phyloP scores from a whole-genome alignment of 495 filamentous ascomycete species.

The Parachaetomium inaequale region DNA sequence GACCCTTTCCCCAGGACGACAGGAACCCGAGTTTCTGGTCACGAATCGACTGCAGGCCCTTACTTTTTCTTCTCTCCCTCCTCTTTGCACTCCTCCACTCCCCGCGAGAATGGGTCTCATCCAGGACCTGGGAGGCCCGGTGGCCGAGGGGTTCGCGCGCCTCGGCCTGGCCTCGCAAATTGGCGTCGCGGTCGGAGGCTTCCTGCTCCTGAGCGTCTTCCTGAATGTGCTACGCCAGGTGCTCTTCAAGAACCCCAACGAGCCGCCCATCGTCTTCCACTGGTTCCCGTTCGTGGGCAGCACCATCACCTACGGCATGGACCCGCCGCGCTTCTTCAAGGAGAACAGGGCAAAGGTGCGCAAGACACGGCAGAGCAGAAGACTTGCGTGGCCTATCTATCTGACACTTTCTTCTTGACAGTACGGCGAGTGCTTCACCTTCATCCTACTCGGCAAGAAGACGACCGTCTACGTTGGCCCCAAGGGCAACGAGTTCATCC shows the following conservation, averaged over 20 bases:
- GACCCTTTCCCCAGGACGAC: not conserved
- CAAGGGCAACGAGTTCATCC: conserved; percentile 81
- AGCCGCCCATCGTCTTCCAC: conserved; percentile 80
- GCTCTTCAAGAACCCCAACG: conserved; percentile 65
- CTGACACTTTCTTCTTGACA: conserved; percentile 18
- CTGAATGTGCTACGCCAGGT: conserved; percentile 67
- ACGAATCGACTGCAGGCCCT: not conserved
- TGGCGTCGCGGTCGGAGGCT: conserved; percentile 38
- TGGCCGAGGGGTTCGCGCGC: conserved; percentile 41
- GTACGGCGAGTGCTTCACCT: conserved; percentile 61
- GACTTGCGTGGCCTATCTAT: not conserved
- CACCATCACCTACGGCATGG: conserved; percentile 77
- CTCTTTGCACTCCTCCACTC: not conserved
- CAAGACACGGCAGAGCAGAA: not conserved
- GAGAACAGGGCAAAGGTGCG: conserved; percentile 65
- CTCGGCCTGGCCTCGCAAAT: conserved; percentile 47
- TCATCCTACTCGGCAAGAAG: conserved; percentile 72
- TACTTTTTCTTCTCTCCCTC: conserved; percentile 4
- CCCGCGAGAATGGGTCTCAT: conserved; percentile 47
- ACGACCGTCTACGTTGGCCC: conserved; percentile 72
- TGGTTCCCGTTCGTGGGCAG: conserved; percentile 78
- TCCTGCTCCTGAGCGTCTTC: conserved; percentile 54
- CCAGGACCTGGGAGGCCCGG: conserved; percentile 44
- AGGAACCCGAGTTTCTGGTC: not conserved
- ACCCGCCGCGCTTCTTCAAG: conserved; percentile 75